Evolutionary conservation across 2,329 filamentous ascomycete genomes (phyloP).

Genomic region (Sporothrix inflata): DNA sequence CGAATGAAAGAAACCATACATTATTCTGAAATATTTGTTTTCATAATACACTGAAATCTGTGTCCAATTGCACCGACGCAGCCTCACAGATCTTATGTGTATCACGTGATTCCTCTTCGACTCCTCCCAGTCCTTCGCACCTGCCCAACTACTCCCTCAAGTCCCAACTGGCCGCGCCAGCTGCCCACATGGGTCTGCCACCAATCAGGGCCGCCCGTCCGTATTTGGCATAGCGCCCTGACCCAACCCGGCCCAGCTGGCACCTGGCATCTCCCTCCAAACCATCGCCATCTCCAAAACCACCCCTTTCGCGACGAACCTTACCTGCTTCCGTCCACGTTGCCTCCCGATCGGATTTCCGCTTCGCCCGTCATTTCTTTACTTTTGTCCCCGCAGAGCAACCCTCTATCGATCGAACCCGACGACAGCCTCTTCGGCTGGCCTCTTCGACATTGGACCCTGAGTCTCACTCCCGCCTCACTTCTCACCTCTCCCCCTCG

Average conservation of each 20-base stretch:
- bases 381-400: not conserved
- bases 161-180: not conserved
- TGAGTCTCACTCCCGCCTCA: not conserved
- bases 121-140: not conserved
- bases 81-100: no score
- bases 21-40: no score
- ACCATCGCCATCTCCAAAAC: conserved; percentile 14
- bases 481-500: not conserved
- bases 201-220: not conserved
- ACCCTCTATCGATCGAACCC: not conserved
- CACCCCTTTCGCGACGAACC: conserved; percentile 7
- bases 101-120: conserved; percentile 4
- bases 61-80: not conserved
- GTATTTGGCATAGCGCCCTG: conserved; percentile 8
- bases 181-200: conserved; percentile 1
- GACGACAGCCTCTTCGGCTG: not conserved
- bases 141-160: not conserved
- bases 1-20: no score
- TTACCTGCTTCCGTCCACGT: conserved; percentile 1
- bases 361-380: not conserved
- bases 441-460: not conserved
- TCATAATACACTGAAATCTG: not conserved
- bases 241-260: conserved; percentile 22
- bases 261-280: conserved; percentile 15
- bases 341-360: not conserved